These are phyloP conservation scores for Rhododendron henanense DNA, from an alignment of 148 eudicot species.

Conservation along the genomic window DNA sequence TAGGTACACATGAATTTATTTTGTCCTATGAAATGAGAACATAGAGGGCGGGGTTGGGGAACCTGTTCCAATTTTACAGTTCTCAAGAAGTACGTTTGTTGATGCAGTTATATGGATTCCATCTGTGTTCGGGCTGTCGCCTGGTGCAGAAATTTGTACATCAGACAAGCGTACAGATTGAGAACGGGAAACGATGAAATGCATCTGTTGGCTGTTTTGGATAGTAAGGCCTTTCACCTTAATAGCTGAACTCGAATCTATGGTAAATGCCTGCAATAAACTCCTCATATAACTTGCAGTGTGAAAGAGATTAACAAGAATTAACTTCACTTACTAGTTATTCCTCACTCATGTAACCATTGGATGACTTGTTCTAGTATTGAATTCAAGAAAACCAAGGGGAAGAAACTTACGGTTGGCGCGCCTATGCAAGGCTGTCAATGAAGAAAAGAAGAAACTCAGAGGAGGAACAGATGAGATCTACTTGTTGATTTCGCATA, in stretches of 20 bases:
- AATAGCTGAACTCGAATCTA: slow-evolving; percentile 66
- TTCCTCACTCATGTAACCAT: neutral
- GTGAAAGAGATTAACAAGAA: neutral
- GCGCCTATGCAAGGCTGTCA: slow-evolving; percentile 91
- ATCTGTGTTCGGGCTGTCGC: slow-evolving; percentile 98
- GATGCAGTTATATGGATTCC: slow-evolving; percentile 87
- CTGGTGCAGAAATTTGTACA: slow-evolving; percentile 75
- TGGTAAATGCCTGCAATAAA: slow-evolving; percentile 67
- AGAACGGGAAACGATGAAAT: slow-evolving; percentile 64
- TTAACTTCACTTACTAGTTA: neutral
- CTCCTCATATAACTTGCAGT: slow-evolving; percentile 8
- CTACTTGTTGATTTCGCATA: neutral
- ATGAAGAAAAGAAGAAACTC: slow-evolving; percentile 13
- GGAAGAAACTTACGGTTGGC: slow-evolving; percentile 63
- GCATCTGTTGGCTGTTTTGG: slow-evolving; percentile 95
- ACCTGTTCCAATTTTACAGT: slow-evolving; percentile 94
- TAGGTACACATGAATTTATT: neutral
- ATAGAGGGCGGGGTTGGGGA: slow-evolving; percentile 6
- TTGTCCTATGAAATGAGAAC: neutral
- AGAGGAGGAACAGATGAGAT: neutral
- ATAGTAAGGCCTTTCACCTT: slow-evolving; percentile 74
- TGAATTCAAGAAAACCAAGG: neutral
- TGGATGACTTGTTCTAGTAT: neutral
- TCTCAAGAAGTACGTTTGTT: slow-evolving; percentile 61
- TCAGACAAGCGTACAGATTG: slow-evolving; percentile 57